These are phyloP conservation scores for Pseudoturritis turrita DNA, from an alignment of 345 rosid genomes.

Conservation along the genomic window DNA sequence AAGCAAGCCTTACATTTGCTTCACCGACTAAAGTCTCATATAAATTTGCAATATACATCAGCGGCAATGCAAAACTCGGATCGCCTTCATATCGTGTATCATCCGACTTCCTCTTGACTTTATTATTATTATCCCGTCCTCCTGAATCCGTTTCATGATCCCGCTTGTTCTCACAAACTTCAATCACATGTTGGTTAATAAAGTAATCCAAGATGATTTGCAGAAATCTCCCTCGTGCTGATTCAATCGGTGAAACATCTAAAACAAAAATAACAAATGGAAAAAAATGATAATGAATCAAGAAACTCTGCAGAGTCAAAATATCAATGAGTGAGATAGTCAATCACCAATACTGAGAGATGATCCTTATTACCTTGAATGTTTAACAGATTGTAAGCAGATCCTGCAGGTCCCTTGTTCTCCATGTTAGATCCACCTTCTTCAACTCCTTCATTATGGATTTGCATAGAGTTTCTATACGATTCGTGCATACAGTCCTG, in stretches of 20 bases:
- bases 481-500: constrained; percentile 81
- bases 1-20: constrained; percentile 71
- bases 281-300: constrained; percentile 15
- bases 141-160: constrained; percentile 46
- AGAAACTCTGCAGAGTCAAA: background rate
- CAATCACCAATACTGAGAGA: background rate
- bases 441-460: constrained; percentile 58
- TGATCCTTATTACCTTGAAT: constrained; percentile 49
- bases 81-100: constrained; percentile 83
- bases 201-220: constrained; percentile 73
- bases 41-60: constrained; percentile 92
- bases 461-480: constrained; percentile 56
- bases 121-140: constrained; percentile 35
- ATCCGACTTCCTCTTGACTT: constrained; percentile 64
- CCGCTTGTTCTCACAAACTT: constrained; percentile 47
- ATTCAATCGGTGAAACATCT: constrained; percentile 86
- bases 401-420: constrained; percentile 43
- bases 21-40: constrained; percentile 75
- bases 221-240: constrained; percentile 77
- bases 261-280: background rate
- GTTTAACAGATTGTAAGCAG: constrained; percentile 46
- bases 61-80: constrained; percentile 61
- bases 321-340: background rate
- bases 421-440: constrained; percentile 61
- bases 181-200: constrained; percentile 57